Percentiles rank a stretch among this genome's conserved stretches.
Conservation (phyloP, 1,284 basidiomycete species). For the Marasmius fiardii region DNA sequence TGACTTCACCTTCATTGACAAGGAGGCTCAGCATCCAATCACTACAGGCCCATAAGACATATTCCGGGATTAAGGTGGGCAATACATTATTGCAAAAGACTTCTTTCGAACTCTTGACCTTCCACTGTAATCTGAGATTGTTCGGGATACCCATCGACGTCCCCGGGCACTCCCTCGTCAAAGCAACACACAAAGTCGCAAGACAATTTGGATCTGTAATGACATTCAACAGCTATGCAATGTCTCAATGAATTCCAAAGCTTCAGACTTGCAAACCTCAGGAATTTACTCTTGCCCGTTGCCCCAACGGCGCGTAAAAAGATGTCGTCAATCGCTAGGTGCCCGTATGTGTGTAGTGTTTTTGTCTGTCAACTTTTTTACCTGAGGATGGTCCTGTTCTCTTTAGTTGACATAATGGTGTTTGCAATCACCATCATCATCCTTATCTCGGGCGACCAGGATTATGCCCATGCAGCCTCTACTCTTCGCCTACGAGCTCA, state of each 20-base stretch:
- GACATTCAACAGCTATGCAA: constrained; percentile 52
- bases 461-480: constrained; percentile 20
- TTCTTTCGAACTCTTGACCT: not conserved
- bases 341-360: constrained; percentile 23
- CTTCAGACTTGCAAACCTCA: constrained; percentile 37
- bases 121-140: constrained; percentile 55
- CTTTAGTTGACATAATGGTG: constrained; percentile 14
- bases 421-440: constrained; percentile 24
- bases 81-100: not conserved
- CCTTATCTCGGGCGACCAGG: constrained; percentile 20
- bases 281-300: constrained; percentile 39
- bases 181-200: constrained; percentile 39
- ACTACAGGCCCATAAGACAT: constrained; percentile 41
- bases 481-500: constrained; percentile 15
- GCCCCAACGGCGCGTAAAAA: constrained; percentile 38
- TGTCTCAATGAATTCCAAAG: constrained; percentile 15
- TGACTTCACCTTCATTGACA: too few species aligned
- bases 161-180: constrained; percentile 42
- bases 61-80: constrained; percentile 63
- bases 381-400: not conserved
- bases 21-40: too few species aligned
- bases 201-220: constrained; percentile 42
- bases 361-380: not conserved
- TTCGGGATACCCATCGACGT: constrained; percentile 38
- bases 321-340: constrained; percentile 41